Conservation (phyloP, 1,284 basidiomycete species). For the Abortiporus biennis region DNA sequence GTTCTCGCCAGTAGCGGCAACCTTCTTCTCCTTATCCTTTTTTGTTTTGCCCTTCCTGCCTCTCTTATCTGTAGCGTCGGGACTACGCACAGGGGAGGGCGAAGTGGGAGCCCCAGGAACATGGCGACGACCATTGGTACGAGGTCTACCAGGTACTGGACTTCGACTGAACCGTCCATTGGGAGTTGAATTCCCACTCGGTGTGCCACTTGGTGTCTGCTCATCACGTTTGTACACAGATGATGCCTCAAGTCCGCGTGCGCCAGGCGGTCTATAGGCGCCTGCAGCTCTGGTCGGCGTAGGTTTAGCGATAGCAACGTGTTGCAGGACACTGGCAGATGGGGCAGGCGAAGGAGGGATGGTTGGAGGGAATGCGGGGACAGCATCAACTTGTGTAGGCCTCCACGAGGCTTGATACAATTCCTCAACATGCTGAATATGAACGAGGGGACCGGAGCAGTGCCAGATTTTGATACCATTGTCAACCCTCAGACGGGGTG, state of each 20-base stretch:
- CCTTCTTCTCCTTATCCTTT: slow-evolving; percentile 48
- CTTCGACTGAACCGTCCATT: slow-evolving; percentile 54
- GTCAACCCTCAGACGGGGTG: slow-evolving; percentile 91
- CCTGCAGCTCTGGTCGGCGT: slow-evolving; percentile 62
- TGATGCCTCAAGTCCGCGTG: slow-evolving; percentile 81
- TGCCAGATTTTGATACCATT: slow-evolving; percentile 98
- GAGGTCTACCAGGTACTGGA: slow-evolving; percentile 43
- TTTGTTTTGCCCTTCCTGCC: slow-evolving; percentile 49
- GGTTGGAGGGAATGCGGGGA: slow-evolving; percentile 65
- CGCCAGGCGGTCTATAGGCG: slow-evolving; percentile 89
- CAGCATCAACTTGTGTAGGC: slow-evolving; percentile 61
- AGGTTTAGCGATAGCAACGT: slow-evolving; percentile 34
- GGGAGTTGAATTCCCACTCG: slow-evolving; percentile 54
- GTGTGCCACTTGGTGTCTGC: slow-evolving; percentile 39
- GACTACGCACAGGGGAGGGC: slow-evolving; percentile 37
- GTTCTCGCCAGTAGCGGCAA: slow-evolving; percentile 21
- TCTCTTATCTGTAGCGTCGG: slow-evolving; percentile 36
- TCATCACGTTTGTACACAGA: slow-evolving; percentile 86
- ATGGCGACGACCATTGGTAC: slow-evolving; percentile 36
- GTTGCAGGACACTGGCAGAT: slow-evolving; percentile 46
- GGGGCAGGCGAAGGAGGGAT: slow-evolving; percentile 77
- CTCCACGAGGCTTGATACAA: slow-evolving; percentile 88
- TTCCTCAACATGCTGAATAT: slow-evolving; percentile 75
- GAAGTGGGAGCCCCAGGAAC: slow-evolving; percentile 66
- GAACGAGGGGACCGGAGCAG: slow-evolving; percentile 81